Evolutionary conservation across 768 basidiomycete species (phyloP).

Genomic region (Boletus speciosus): DNA sequence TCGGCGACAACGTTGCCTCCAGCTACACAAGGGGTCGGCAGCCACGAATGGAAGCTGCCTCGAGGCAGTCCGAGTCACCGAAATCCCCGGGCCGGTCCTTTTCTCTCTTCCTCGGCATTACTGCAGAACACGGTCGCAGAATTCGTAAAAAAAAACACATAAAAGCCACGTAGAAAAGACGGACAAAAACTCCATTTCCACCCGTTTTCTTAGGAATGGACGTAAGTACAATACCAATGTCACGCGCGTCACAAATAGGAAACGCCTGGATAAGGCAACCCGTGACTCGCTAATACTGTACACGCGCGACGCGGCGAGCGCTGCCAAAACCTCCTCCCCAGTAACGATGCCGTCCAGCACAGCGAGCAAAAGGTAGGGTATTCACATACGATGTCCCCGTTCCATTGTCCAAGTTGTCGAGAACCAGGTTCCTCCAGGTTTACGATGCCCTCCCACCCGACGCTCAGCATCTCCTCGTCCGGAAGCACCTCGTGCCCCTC

Average conservation of each 20-base stretch:
- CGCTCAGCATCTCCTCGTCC: conserved; percentile 46
- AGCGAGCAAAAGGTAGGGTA: conserved; percentile 15
- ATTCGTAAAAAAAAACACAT: background rate
- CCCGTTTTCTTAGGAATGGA: background rate
- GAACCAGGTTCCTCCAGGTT: conserved; percentile 41
- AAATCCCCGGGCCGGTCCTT: background rate
- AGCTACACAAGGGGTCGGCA: conserved; percentile 26
- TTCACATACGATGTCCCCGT: background rate
- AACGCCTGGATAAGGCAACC: background rate
- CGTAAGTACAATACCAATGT: background rate
- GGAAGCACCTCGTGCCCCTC: conserved; percentile 47
- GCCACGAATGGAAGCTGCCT: conserved; percentile 53
- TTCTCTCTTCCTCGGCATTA: background rate
- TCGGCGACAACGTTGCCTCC: conserved; percentile 37
- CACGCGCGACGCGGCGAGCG: background rate
- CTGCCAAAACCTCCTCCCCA: background rate
- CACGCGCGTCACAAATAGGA: background rate
- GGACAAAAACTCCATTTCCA: background rate
- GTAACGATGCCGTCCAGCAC: conserved; percentile 14
- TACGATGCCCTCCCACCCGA: conserved; percentile 54
- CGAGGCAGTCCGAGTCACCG: conserved; percentile 20
- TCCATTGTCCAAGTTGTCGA: background rate
- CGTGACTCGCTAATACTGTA: background rate
- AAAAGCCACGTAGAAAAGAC: background rate
- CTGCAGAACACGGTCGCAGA: background rate